Base-by-base conservation (phyloP, 768 basidiomycete genomes). In the Boletus pseudo-olivaceus region DNA sequence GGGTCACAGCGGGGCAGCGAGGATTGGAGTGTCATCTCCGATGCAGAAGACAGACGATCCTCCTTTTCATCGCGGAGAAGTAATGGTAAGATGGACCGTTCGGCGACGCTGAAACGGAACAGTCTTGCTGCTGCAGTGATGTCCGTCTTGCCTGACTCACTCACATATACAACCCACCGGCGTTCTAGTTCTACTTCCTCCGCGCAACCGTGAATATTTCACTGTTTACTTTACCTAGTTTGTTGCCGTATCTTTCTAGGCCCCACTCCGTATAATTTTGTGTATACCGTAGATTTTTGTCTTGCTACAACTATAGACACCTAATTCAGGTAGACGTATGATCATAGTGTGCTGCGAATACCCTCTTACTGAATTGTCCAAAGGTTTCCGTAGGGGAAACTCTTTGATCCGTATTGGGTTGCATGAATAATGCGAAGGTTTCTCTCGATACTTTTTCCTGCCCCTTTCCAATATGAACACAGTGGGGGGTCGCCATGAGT, bases 401-500 rank as follows among this genome's bases (percentile, higher is more conserved):
- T 41, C 79, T 77, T 62, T 90, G 85, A 56, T 90, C 77, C 14
- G 87, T 84, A 68, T 96, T 83, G 7, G 95, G 95, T 67, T 96
- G 87, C 89, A 91, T 86, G 74, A 90, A 90, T 12, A 94, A 69
- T 10, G 89, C 90, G 63, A 93, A 91, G 0, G 97, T 98, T 70
- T 98, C 94, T 49, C 96, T 78, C 5, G 81, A 83, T 26, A 93
- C 78, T 26, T 71, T 73, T 9, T 78, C 78, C 12, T 73, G 68
- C 15, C 75, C 72, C 48, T 73, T 74, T 7, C 86, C 91, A 6
- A 92, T 85, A 56, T 86, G 82, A 40, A 98, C 96, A 44, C 91
- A 97, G 61, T 98, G 96, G 12, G 96, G 96, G 0, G 97, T 99
- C 0, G 97, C 97, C 40, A 86, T 82, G 15, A 99, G 77, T 51